phyloP scores from a whole-genome alignment of 2,329 filamentous ascomycete genomes.

The Calcarisporium arbuscula region DNA sequence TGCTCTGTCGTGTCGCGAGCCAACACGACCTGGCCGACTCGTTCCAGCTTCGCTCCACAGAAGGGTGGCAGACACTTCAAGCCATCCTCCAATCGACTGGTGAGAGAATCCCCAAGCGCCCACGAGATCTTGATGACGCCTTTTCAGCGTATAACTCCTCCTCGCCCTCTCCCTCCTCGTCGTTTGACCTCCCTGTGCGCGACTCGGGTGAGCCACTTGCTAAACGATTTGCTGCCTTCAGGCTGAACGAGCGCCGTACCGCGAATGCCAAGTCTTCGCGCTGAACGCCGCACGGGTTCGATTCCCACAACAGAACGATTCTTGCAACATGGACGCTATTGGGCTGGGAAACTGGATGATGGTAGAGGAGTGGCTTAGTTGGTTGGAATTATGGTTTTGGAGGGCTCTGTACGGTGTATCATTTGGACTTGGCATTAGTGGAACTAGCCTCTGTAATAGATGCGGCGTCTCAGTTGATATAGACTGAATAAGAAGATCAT shows the following conservation, averaged over 20 bases:
- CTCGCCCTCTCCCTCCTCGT: slow-evolving; percentile 19
- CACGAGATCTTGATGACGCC: slow-evolving; percentile 33
- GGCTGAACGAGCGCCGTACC: slow-evolving; percentile 43
- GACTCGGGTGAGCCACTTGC: slow-evolving; percentile 49
- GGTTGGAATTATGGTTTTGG: too few relatives aligned
- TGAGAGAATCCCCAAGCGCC: slow-evolving; percentile 86
- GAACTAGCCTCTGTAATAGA: too few relatives aligned
- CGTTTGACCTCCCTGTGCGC: slow-evolving; percentile 19
- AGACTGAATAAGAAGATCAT: too few relatives aligned
- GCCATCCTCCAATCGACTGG: slow-evolving; percentile 93
- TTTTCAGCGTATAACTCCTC: slow-evolving; percentile 16
- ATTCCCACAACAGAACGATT: neutral
- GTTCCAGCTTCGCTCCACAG: slow-evolving; percentile 75
- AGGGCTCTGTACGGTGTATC: too few relatives aligned
- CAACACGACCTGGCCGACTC: slow-evolving; percentile 74
- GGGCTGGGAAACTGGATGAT: too few relatives aligned
- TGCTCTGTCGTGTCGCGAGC: slow-evolving; percentile 80
- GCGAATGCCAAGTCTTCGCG: slow-evolving; percentile 17
- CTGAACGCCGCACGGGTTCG: slow-evolving; percentile 4
- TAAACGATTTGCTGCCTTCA: slow-evolving; percentile 63
- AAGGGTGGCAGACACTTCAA: slow-evolving; percentile 90
- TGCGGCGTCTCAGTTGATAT: too few relatives aligned
- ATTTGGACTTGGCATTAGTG: too few relatives aligned
- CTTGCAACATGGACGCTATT: too few relatives aligned
- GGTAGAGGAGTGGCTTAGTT: too few relatives aligned